Percentiles rank a stretch among this genome's conserved stretches.
Evolutionary conservation across 2,329 filamentous ascomycete species (phyloP).

Genomic region (Fusarium falciforme): DNA sequence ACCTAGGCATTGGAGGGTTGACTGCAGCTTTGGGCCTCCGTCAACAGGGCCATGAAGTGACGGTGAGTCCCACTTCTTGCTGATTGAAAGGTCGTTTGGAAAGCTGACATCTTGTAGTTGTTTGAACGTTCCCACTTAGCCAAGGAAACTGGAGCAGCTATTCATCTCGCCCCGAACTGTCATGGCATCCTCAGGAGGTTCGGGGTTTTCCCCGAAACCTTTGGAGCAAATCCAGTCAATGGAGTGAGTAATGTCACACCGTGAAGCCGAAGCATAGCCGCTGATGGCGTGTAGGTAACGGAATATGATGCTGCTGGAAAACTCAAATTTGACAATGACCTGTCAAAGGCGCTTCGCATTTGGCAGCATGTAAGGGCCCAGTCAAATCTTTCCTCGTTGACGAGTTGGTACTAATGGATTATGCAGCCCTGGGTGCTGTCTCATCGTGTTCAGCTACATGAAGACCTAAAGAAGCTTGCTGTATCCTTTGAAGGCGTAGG

Average conservation of each 20-base stretch:
- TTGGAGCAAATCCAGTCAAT: constrained; percentile 52
- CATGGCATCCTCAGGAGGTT: constrained; percentile 64
- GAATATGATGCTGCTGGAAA: constrained; percentile 54
- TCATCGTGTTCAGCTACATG: constrained; percentile 64
- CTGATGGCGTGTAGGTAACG: constrained; percentile 39
- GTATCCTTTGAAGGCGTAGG: constrained; percentile 50
- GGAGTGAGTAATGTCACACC: constrained; percentile 32
- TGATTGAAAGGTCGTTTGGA: too few relatives aligned
- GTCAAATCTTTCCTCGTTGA: accelerated
- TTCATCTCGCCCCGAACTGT: constrained; percentile 72
- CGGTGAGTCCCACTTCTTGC: constrained; percentile 43
- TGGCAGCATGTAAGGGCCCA: constrained; percentile 55
- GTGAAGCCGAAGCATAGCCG: neutral
- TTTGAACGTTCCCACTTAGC: constrained; percentile 68
- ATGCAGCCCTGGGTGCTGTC: constrained; percentile 57
- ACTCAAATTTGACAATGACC: constrained; percentile 48
- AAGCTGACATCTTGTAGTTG: constrained; percentile 49
- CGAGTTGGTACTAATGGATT: neutral
- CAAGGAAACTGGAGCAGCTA: constrained; percentile 68
- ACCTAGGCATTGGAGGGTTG: constrained; percentile 59
- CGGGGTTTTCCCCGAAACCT: constrained; percentile 52
- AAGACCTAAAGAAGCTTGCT: constrained; percentile 59
- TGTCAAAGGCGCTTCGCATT: constrained; percentile 50
- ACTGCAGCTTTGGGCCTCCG: constrained; percentile 61
- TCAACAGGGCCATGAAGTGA: constrained; percentile 59